These are phyloP conservation scores for Ceratobasidium sp. DNA, from an alignment of 1,284 basidiomycete genomes.

Conservation along the genomic window DNA sequence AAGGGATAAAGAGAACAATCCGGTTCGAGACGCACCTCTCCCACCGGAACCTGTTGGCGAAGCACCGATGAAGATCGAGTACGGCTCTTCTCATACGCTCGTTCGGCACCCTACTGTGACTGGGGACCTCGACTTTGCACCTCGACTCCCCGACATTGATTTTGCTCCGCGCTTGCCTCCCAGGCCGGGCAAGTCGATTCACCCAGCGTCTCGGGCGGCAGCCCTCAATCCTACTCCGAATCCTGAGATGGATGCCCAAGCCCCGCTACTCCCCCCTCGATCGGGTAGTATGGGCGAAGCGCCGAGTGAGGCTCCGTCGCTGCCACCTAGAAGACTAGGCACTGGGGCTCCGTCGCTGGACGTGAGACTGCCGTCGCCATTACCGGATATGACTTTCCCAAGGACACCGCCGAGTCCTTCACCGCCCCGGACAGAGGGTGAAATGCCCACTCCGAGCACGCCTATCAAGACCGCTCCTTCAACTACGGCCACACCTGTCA, in stretches of 20 bases:
- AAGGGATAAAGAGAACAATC: slow-evolving; percentile 37
- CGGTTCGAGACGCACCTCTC: slow-evolving; percentile 20
- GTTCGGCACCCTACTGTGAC: slow-evolving; percentile 54
- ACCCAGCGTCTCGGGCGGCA: slow-evolving; percentile 65
- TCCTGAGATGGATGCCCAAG: not conserved
- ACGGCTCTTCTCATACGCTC: slow-evolving; percentile 75
- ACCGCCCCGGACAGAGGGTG: slow-evolving; percentile 10
- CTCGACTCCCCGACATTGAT: slow-evolving; percentile 62
- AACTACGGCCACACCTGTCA: slow-evolving; percentile 17
- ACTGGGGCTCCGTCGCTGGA: slow-evolving; percentile 25
- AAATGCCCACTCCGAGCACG: slow-evolving; percentile 15
- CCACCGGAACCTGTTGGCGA: slow-evolving; percentile 53
- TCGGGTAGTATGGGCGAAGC: slow-evolving; percentile 2
- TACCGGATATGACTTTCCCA: slow-evolving; percentile 38
- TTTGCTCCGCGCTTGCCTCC: slow-evolving; percentile 77
- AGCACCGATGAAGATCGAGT: slow-evolving; percentile 65
- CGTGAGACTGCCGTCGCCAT: slow-evolving; percentile 38
- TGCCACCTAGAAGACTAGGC: slow-evolving; percentile 16
- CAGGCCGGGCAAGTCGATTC: slow-evolving; percentile 78
- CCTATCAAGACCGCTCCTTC: slow-evolving; percentile 2
- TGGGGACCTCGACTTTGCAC: slow-evolving; percentile 40
- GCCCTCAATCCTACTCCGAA: slow-evolving; percentile 23
- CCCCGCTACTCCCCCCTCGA: slow-evolving; percentile 25
- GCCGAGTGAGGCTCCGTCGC: slow-evolving; percentile 16
- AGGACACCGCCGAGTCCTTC: slow-evolving; percentile 16